A percentile compares a stretch with the other conserved stretches of the same genome.
phyloP scores from a whole-genome alignment of 2,329 filamentous ascomycete genomes.

The Chaetomium sp. region DNA sequence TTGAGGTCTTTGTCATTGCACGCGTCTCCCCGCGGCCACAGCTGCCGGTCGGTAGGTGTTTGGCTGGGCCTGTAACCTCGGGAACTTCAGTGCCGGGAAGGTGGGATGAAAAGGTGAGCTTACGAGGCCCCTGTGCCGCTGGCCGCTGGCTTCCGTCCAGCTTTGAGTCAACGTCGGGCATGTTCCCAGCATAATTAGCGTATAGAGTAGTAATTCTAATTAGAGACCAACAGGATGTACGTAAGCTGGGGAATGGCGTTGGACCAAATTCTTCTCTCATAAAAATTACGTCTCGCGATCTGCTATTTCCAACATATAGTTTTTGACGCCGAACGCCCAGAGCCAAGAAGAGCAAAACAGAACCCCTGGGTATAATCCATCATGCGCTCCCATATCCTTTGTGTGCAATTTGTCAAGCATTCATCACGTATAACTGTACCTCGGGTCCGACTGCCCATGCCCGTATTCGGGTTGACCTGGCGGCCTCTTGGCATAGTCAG shows the following conservation, averaged over 20 bases:
- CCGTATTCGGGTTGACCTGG: conserved; percentile 25
- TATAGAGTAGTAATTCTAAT: neutral
- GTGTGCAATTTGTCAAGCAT: neutral
- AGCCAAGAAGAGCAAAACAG: neutral
- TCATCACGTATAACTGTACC: conserved; percentile 26
- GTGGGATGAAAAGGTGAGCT: neutral
- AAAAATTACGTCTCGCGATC: neutral
- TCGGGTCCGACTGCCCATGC: conserved; percentile 26
- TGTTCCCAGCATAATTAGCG: neutral
- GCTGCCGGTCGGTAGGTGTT: neutral
- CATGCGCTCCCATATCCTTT: neutral
- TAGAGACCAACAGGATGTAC: neutral
- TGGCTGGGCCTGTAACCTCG: neutral
- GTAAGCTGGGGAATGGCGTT: neutral
- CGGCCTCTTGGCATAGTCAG: conserved; percentile 41
- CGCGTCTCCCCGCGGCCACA: neutral
- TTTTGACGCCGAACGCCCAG: conserved; percentile 11
- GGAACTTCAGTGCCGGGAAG: neutral
- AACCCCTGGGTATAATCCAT: conserved; percentile 22
- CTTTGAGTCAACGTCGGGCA: neutral
- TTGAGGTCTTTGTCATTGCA: neutral
- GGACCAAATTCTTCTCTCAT: neutral
- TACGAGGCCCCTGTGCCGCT: neutral
- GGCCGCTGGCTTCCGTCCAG: neutral
- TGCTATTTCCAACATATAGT: neutral